Evolutionary conservation across 1,139 yeast genomes (phyloP).

Genomic region (Hanseniaspora sp.): DNA sequence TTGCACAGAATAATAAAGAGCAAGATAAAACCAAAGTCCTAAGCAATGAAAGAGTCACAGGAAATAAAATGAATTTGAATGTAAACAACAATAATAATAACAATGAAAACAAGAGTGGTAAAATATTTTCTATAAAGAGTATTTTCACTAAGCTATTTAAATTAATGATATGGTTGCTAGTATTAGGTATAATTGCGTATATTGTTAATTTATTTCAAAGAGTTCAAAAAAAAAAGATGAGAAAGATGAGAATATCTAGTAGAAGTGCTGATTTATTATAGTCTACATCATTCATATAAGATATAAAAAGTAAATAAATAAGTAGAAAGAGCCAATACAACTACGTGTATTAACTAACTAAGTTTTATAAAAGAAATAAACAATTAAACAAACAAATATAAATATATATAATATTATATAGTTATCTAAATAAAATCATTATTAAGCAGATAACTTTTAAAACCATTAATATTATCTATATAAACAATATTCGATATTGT

Average conservation of each 20-base stretch:
- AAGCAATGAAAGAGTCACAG: conserved; percentile 5
- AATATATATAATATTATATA: too few relatives aligned
- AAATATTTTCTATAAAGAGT: conserved; percentile 4
- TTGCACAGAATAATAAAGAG: conserved; percentile 2
- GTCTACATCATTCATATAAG: not conserved
- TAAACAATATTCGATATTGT: not conserved
- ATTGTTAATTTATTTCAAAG: conserved; percentile 13
- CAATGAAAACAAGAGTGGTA: conserved; percentile 1
- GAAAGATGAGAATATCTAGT: conserved; percentile 13
- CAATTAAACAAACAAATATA: not conserved
- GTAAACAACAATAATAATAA: conserved; percentile 1
- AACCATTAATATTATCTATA: not conserved
- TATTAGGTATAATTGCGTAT: conserved; percentile 8
- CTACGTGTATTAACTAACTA: conserved; percentile 2
- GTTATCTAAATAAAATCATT: too few relatives aligned
- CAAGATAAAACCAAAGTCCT: conserved; percentile 2
- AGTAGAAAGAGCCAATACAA: not conserved
- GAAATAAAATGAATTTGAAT: not conserved
- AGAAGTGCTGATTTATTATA: conserved; percentile 13
- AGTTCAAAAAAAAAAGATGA: conserved; percentile 15
- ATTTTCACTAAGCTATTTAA: conserved; percentile 5
- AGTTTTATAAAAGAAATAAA: not conserved
- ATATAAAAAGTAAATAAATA: not conserved
- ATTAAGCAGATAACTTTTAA: too few relatives aligned
- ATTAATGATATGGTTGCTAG: not conserved